phyloP scores from a whole-genome alignment of 306 rosid species.

The Rosa rugosa region DNA sequence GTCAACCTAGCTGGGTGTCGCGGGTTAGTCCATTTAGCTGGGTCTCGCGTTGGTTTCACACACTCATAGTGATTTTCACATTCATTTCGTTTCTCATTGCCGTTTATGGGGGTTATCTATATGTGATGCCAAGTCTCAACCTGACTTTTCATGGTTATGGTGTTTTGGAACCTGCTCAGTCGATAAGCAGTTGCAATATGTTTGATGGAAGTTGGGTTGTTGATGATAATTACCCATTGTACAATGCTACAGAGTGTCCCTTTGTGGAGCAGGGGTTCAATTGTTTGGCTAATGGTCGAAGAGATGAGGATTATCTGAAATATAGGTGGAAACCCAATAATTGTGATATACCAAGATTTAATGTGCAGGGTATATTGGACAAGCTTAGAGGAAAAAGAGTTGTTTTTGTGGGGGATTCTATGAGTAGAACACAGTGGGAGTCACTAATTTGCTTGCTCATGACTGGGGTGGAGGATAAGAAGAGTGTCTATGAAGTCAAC shows the following conservation, averaged over 20 bases:
- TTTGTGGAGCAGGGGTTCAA: constrained; percentile 76
- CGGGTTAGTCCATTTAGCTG: constrained; percentile 38
- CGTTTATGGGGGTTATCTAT: constrained; percentile 56
- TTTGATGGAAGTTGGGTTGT: constrained; percentile 67
- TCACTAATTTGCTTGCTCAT: constrained; percentile 79
- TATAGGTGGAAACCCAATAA: constrained; percentile 76
- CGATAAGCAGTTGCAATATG: constrained; percentile 47
- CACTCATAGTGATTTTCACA: constrained; percentile 48
- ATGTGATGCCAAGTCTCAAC: constrained; percentile 57
- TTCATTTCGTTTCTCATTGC: constrained; percentile 60
- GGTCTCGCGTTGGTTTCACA: constrained; percentile 49
- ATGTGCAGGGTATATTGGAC: constrained; percentile 53
- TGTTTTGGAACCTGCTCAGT: constrained; percentile 28
- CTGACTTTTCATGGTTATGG: constrained; percentile 38
- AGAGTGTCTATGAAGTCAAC: constrained; percentile 71
- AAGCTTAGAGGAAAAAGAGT: constrained; percentile 62
- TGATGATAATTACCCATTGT: constrained; percentile 51
- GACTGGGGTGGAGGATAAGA: constrained; percentile 79
- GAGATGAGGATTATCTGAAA: constrained; percentile 58
- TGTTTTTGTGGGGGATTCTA: constrained; percentile 89
- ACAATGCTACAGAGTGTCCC: constrained; percentile 81
- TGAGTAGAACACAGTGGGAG: constrained; percentile 94
- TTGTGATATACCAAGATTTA: constrained; percentile 54
- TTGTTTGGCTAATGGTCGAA: constrained; percentile 73
- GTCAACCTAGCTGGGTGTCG: constrained; percentile 50